Percentiles rank a stretch among this genome's conserved stretches.
phyloP scores from a whole-genome alignment of 1,284 basidiomycete genomes.

The Xerocomus minutiporus region DNA sequence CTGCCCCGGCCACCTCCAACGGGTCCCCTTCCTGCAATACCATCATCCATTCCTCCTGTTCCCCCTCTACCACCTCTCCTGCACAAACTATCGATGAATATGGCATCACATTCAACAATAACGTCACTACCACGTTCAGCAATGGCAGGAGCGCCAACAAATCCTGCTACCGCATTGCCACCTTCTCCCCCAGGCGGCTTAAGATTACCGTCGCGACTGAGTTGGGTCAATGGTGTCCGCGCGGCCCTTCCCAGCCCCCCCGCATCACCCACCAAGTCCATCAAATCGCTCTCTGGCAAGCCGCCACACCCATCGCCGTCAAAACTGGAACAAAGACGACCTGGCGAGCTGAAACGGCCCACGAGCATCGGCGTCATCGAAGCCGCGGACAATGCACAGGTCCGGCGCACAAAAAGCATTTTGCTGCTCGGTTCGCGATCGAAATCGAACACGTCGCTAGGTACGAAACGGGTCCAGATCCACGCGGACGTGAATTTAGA shows the following conservation, averaged over 20 bases:
- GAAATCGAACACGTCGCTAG: constrained; percentile 25
- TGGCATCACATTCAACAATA: background rate
- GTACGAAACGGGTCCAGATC: constrained; percentile 31
- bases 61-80: constrained; percentile 26
- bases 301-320: constrained; percentile 8
- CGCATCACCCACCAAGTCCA: constrained; percentile 24
- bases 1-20: constrained; percentile 26
- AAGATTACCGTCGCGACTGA: constrained; percentile 31
- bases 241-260: constrained; percentile 31
- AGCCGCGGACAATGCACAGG: constrained; percentile 25
- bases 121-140: constrained; percentile 9
- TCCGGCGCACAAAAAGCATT: constrained; percentile 32
- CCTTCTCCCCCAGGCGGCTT: constrained; percentile 28
- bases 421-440: constrained; percentile 29
- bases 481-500: constrained; percentile 21
- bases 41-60: constrained; percentile 23
- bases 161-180: constrained; percentile 16
- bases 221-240: constrained; percentile 28
- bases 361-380: constrained; percentile 31
- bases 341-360: constrained; percentile 19
- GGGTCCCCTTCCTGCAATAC: constrained; percentile 30
- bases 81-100: constrained; percentile 14
- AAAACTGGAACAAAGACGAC: constrained; percentile 8
- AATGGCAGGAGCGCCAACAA: constrained; percentile 5
- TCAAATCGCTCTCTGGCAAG: constrained; percentile 13